Evolutionary conservation across 768 basidiomycete species (phyloP).

Genomic region (Collybia sp.): DNA sequence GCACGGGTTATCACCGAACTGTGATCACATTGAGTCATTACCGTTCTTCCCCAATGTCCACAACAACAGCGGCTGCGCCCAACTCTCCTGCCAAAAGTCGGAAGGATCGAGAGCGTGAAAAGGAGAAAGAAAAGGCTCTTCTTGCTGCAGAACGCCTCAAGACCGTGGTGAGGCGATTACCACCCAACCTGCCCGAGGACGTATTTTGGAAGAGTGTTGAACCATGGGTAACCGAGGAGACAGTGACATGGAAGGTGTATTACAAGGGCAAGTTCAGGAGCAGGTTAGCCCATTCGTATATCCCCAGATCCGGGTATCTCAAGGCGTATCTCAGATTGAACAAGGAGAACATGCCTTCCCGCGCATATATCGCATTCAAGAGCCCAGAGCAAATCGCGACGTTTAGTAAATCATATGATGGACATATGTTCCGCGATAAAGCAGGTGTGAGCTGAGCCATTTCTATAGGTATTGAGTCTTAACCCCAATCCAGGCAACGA

Average conservation of each 20-base stretch:
- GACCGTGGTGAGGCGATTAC: slow-evolving; percentile 81
- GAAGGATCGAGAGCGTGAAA: slow-evolving; percentile 32
- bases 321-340: slow-evolving; percentile 46
- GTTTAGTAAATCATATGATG: slow-evolving; percentile 86
- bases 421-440: slow-evolving; percentile 90
- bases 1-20: background rate
- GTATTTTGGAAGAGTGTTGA: slow-evolving; percentile 93
- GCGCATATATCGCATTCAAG: slow-evolving; percentile 92
- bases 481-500: slow-evolving; percentile 62
- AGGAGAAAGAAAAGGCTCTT: slow-evolving; percentile 27
- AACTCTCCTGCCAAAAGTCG: slow-evolving; percentile 26
- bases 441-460: slow-evolving; percentile 49
- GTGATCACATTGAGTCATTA: background rate
- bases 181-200: slow-evolving; percentile 87
- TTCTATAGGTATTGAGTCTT: background rate
- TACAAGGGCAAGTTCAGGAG: slow-evolving; percentile 66
- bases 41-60: slow-evolving; percentile 9
- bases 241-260: slow-evolving; percentile 61
- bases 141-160: slow-evolving; percentile 65
- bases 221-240: slow-evolving; percentile 77
- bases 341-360: slow-evolving; percentile 81
- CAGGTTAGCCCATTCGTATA: slow-evolving; percentile 44
- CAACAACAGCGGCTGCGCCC: slow-evolving; percentile 14
- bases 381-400: slow-evolving; percentile 60
- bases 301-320: background rate